Percentiles rank a stretch among this genome's conserved stretches.
Evolutionary conservation across 345 rosid genomes (phyloP).

Genomic region (Eucalyptus virginea): DNA sequence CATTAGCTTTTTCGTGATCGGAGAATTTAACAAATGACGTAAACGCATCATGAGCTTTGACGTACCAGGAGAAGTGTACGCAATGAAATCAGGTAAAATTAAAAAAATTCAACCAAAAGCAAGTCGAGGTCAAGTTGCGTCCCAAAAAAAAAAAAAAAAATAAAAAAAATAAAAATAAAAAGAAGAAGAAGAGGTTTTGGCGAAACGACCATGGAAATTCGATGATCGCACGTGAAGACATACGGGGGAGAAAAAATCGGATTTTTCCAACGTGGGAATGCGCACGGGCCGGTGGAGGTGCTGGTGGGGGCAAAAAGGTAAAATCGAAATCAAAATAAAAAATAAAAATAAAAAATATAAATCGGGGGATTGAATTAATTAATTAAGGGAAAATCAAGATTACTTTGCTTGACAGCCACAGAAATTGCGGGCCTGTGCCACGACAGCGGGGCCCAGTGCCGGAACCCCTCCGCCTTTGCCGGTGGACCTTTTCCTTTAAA

Average conservation of each 20-base stretch:
- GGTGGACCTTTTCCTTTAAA: not conserved
- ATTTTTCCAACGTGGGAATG: not conserved
- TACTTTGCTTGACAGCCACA: not conserved
- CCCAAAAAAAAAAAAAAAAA: no score
- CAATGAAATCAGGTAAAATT: no score
- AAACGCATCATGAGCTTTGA: not conserved
- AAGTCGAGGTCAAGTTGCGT: no score
- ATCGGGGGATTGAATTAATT: not conserved
- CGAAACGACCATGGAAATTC: not conserved
- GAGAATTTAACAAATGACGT: not conserved
- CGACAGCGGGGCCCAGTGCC: constrained; percentile 22
- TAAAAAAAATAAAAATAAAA: no score
- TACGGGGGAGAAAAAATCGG: not conserved
- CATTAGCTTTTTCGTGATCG: fast-evolving
- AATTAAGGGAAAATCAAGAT: not conserved
- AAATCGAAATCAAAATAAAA: not conserved
- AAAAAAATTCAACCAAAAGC: not conserved
- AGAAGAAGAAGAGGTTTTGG: no score
- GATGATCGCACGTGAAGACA: not conserved
- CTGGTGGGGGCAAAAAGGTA: not conserved
- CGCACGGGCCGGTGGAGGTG: not conserved
- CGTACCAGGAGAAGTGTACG: no score
- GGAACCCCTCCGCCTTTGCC: constrained; percentile 14
- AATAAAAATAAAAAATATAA: not conserved
- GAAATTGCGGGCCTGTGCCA: constrained; percentile 9